Base-by-base conservation (phyloP, 1,284 basidiomycete genomes). In the Sporisorium graminicola region DNA sequence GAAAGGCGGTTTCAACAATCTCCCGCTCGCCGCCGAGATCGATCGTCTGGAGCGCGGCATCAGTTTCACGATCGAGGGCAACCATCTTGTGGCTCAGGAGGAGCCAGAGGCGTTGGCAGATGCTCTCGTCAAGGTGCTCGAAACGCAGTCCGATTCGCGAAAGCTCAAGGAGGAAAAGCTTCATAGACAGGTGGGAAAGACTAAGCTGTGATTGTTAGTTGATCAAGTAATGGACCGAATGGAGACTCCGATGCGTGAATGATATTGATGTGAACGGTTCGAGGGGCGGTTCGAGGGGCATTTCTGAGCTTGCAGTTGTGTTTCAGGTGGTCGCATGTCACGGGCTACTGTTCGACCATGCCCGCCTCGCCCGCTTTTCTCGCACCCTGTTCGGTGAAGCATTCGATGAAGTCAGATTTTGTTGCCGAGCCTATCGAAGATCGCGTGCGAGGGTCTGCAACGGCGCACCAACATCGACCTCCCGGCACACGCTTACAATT, bases 31-130 rank as follows among this genome's bases (percentile, higher is more conserved):
- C 0, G 61, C 60, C 8, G 56, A 80, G 20, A 50, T 81, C 37
- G 49, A 73, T 40, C 31, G 42, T 29, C 54, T 74, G 5, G 57
- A 71, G 13, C 69, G 68, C n/a, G 63, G 67, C 9, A 44, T 65
- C 31, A 65, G 67, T 54, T 54, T 64, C 42, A 58, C 59, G 12
- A 54, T 77, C 8, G 46, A 65, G n/a, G 75, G 71, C 1, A 76
- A 77, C 24, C 82, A 84, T 56, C 62, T 84, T 5, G 60, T 82
- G 14, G 77, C 75, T n/a, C 81, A 83, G 54, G 77, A 84, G 47
- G 47, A 78, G 33, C 82, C 82, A 0, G 64, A 63, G 0, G 37
- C 43, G 20, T 33, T 76, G 26, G 74, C 65, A 8, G 67, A 69
- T 37, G 53, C 54, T 9, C 49, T 75, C 1, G 64, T 67, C 16